Base-by-base conservation (phyloP, 495 filamentous ascomycete genomes). In the Hypomontagnella monticulosa region DNA sequence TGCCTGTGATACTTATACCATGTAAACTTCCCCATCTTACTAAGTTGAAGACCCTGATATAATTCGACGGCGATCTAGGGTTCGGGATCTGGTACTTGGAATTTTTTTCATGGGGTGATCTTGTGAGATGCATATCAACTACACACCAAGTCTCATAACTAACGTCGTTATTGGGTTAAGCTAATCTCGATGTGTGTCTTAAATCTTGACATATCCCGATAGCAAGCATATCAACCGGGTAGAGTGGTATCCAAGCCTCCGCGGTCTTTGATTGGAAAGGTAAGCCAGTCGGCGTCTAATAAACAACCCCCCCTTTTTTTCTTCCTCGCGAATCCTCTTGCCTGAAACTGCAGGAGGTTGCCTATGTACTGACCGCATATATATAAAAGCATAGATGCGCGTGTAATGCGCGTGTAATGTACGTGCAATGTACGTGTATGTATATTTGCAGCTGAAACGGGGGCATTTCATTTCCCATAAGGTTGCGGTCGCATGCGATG, bases 321-420 rank as follows among this genome's bases (percentile, higher is more conserved):
- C 43, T 43, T 43, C 36, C 43, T 51, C 34, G 16, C 40, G 38
- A 61, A 57, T 61, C 57, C 63, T 61, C 27, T 57, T 57, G 63
- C 52, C 63, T 67, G 57, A 67, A 67, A 67, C 57, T 23, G 47
- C 52, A 67, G 57, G 57, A 57, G 57, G 52, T 41, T 52, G 34
- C 2, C 23, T 27, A 52, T 27, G 23, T 27, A 55, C 51, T 30
- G 38, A 55, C 38, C 37, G 49, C 49, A 52, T 52, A 11, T 38
- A 16, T 15, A 34, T 47, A 23, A 30, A 20, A 42, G 34, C 43
- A 56, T 57, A 27, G 56, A 49, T 47, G 15, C 51, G 18, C 23
- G 23, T 27, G 23, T 27, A 27, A 27, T 27, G 23, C 23, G 23
- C 23, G 23, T 27, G 23, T 27, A 27, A 27, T 27, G 23, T 27